Percentiles rank a stretch among this genome's conserved stretches.
These are phyloP conservation scores for Peronosclerospora sorghi DNA, from an alignment of 352 stramenopile genomes.

Conservation along the genomic window DNA sequence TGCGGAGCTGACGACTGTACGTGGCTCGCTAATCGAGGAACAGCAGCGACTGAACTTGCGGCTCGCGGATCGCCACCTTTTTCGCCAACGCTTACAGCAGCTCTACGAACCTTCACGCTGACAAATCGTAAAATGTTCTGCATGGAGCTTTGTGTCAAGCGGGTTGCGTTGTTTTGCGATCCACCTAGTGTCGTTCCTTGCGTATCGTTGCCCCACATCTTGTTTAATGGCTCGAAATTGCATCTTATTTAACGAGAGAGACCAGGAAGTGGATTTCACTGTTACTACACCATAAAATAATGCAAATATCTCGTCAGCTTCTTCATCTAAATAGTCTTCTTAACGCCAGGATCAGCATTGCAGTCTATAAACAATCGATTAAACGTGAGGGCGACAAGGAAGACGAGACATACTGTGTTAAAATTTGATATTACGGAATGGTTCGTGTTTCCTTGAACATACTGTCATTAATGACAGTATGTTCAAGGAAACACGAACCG, in stretches of 20 bases:
- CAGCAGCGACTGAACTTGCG: conserved; percentile 31
- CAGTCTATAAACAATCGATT: too few species aligned
- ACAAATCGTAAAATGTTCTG: conserved; percentile 5
- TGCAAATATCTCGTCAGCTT: conserved; percentile 1
- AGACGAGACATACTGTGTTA: too few species aligned
- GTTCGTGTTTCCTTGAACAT: too few species aligned
- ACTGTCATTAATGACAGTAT: too few species aligned
- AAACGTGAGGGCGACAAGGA: too few species aligned
- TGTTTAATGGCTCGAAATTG: background rate
- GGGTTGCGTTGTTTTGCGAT: background rate
- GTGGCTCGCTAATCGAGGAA: conserved; percentile 28
- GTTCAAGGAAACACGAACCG: too few species aligned
- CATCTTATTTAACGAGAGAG: conserved; percentile 20
- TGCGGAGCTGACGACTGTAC: conserved; percentile 29
- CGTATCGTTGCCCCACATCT: background rate
- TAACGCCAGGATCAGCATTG: too few species aligned
- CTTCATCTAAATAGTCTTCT: too few species aligned
- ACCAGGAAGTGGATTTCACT: background rate
- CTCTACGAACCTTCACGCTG: conserved; percentile 31
- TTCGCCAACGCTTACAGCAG: conserved; percentile 31
- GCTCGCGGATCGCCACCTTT: conserved; percentile 29
- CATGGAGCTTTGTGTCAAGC: conserved; percentile 5
- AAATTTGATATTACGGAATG: too few species aligned
- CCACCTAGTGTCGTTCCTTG: background rate
- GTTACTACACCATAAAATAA: background rate